Evolutionary conservation across 208 protist genomes (phyloP), one percentile per base, ranked within the genome.

Genomic region (Jaenimonas drosophilae): DNA sequence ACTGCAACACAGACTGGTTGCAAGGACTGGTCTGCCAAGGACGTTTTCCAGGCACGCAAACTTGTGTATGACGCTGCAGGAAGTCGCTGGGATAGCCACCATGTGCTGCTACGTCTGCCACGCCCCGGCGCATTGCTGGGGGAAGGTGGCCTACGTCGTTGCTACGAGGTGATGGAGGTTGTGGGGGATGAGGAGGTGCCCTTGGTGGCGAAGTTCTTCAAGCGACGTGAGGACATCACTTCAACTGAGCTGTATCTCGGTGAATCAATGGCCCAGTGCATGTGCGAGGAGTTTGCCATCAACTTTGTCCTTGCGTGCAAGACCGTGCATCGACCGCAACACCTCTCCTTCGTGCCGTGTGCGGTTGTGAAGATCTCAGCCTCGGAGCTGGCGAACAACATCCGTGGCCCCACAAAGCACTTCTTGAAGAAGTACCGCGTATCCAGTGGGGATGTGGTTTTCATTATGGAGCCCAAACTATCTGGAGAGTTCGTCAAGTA

Each of bases 201-300:
- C 1, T 75, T 75, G 56, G 63, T 82, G 23, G 73, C 67, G 20
- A 82, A 82, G 60, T 37, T 76, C 36, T 82, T 82, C n/a, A 34
- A 34, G 11, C 11, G 31, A 34, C 31, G 14, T 34, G 11, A 34
- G 11, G 31, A 14, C 31, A 34, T 16, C 11, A 14, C 9, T 34
- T 9, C 23, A 42, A 11, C 16, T 42, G 9, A 54, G 41, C 64
- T 73, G 39, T 74, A 77, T 50, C 63, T 72, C 33, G 64, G 58
- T 41, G 73, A 76, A 52, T 54, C 49, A 17, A 54, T 69, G 48
- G 54, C 64, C 9, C 69, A 77, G 51, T 73, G 64, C 42, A 31
- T 76, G 38, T 64, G 63, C 46, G 54, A 66, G 33, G 59, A 61
- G 38, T 76, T 78, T 40, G 76, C 68, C 49, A 81, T 52, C 64